Evolutionary conservation across 495 filamentous ascomycete genomes (phyloP).

Genomic region (Tuber calosporum): DNA sequence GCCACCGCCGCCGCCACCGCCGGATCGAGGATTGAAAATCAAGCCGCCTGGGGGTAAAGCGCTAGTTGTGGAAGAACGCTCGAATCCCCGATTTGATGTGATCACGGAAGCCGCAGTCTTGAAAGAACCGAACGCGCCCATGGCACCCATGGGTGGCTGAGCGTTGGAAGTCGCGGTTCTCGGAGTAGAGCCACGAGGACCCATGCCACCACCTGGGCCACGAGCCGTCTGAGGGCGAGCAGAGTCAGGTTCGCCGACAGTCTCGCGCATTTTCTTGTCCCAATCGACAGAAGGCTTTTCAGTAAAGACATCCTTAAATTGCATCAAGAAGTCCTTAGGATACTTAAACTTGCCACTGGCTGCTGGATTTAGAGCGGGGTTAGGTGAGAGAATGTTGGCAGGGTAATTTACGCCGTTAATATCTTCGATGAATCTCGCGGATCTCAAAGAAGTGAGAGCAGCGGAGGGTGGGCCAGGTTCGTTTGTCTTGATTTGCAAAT

Average conservation of each 20-base stretch:
- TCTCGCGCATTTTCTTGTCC: conserved; percentile 73
- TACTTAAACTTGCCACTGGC: conserved; percentile 83
- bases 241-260: conserved; percentile 59
- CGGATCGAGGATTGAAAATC: conserved; percentile 53
- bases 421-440: conserved; percentile 72
- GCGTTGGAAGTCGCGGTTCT: conserved; percentile 43
- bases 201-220: conserved; percentile 54
- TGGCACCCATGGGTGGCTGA: conserved; percentile 50
- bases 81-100: conserved; percentile 35
- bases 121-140: conserved; percentile 61
- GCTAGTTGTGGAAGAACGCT: conserved; percentile 16
- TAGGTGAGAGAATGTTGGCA: conserved; percentile 70
- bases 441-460: conserved; percentile 80
- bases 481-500: conserved; percentile 37
- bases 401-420: conserved; percentile 68
- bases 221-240: conserved; percentile 64
- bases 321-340: conserved; percentile 89
- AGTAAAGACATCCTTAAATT: conserved; percentile 88
- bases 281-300: conserved; percentile 93
- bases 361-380: conserved; percentile 74
- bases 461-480: conserved; percentile 87
- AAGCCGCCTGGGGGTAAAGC: conserved; percentile 25
- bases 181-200: conserved; percentile 45
- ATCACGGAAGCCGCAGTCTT: conserved; percentile 38
- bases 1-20: conserved; percentile 47